These are phyloP conservation scores for Moesziomyces parantarcticus DNA, from an alignment of 1,284 basidiomycete species.

Conservation along the genomic window DNA sequence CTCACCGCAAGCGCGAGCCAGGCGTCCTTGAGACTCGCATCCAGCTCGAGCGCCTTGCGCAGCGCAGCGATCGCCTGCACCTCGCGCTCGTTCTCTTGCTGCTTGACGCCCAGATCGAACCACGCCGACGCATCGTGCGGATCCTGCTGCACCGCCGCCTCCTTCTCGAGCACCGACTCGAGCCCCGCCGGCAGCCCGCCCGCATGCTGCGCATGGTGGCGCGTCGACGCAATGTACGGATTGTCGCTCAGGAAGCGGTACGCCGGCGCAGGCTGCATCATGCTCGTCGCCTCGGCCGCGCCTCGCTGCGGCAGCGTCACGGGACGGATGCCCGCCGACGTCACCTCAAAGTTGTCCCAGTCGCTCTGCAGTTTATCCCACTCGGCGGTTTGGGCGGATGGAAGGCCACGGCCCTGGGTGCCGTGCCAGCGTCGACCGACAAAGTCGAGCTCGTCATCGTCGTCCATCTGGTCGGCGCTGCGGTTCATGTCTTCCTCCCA, in stretches of 20 bases:
- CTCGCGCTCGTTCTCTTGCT: conserved; percentile 98
- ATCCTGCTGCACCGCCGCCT: conserved; percentile 86
- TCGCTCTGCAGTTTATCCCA: conserved; percentile 80
- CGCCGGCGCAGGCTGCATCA: conserved; percentile 41
- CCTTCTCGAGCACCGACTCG: conserved; percentile 76
- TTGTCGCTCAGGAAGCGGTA: conserved; percentile 64
- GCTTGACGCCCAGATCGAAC: conserved; percentile 93
- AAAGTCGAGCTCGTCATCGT: conserved; percentile 68
- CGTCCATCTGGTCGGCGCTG: conserved; percentile 34
- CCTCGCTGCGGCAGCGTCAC: conserved; percentile 28
- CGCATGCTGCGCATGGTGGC: conserved; percentile 41
- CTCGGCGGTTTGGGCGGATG: conserved; percentile 68
- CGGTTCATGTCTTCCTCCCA: conserved; percentile 57
- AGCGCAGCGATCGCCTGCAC: conserved; percentile 88
- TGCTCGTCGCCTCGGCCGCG: conserved; percentile 4
- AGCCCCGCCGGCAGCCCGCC: conserved; percentile 44
- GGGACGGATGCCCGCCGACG: conserved; percentile 43
- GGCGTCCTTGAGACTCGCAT: conserved; percentile 74
- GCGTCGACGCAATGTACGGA: conserved; percentile 56
- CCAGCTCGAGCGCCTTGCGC: conserved; percentile 81
- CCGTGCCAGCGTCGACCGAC: conserved; percentile 64
- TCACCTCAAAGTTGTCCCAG: conserved; percentile 75
- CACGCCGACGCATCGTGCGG: conserved; percentile 80
- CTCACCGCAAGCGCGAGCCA: conserved; percentile 93
- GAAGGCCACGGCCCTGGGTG: conserved; percentile 48